Conservation (phyloP, 768 basidiomycete genomes). For the Amanita pallidorosea region DNA sequence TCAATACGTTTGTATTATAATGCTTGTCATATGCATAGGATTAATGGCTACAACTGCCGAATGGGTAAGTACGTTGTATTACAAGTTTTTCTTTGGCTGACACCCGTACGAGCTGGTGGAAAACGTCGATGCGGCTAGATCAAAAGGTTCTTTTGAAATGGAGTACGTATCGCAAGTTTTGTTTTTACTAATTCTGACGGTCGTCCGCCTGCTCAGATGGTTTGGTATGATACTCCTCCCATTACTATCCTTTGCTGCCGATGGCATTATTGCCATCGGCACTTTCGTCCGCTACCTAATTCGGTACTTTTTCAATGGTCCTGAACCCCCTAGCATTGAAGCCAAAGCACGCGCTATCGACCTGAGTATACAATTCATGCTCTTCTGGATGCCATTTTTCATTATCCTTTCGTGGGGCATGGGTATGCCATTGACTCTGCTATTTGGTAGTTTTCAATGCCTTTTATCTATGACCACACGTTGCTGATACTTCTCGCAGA, state of each 20-base stretch:
- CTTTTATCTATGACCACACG: background rate
- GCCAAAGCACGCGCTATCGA: slow-evolving; percentile 67
- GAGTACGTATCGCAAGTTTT: slow-evolving; percentile 30
- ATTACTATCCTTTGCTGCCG: slow-evolving; percentile 62
- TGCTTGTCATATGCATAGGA: slow-evolving; percentile 41
- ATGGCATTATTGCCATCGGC: slow-evolving; percentile 49
- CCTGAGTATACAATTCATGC: slow-evolving; percentile 64
- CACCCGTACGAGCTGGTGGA: slow-evolving; percentile 40
- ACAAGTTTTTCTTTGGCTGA: slow-evolving; percentile 6
- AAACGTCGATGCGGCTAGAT: slow-evolving; percentile 45
- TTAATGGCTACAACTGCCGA: slow-evolving; percentile 64
- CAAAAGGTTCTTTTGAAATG: slow-evolving; percentile 28
- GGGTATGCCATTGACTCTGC: slow-evolving; percentile 44
- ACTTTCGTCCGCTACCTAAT: slow-evolving; percentile 41
- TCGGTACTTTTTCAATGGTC: slow-evolving; percentile 26
- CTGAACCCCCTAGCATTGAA: slow-evolving; percentile 39
- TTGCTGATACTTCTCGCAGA: slow-evolving; percentile 25
- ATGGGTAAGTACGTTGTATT: slow-evolving; percentile 33
- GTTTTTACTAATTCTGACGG: background rate
- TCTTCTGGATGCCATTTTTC: slow-evolving; percentile 74
- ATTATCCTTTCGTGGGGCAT: slow-evolving; percentile 62
- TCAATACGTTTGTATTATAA: slow-evolving; percentile 47
- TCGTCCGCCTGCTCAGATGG: slow-evolving; percentile 32
- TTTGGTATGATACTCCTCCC: slow-evolving; percentile 68
- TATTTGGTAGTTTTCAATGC: slow-evolving; percentile 44